Conservation (phyloP, 805 yeast species). For the Saccharomycopsis capsularis region DNA sequence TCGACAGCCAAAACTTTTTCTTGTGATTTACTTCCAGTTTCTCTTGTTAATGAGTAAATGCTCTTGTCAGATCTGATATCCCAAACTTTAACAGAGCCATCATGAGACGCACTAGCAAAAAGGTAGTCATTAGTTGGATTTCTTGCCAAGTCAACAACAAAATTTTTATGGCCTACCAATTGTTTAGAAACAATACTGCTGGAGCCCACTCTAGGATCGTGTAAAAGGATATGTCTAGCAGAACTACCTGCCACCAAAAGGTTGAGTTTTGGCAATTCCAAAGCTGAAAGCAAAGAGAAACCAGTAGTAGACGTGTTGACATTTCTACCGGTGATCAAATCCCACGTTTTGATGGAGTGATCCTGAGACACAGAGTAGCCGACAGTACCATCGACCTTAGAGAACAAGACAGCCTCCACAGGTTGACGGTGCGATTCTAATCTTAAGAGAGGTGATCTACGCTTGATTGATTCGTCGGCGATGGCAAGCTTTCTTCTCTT, state of each 20-base stretch:
- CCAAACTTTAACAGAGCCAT: slow-evolving; percentile 94
- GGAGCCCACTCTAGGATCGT: slow-evolving; percentile 73
- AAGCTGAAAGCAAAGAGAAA: slow-evolving; percentile 71
- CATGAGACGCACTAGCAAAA: slow-evolving; percentile 91
- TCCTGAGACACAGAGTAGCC: slow-evolving; percentile 94
- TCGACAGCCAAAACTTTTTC: slow-evolving; percentile 78
- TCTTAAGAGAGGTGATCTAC: slow-evolving; percentile 74
- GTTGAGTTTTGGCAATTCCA: slow-evolving; percentile 58
- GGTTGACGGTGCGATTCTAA: slow-evolving; percentile 73
- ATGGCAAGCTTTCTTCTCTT: slow-evolving; percentile 81
- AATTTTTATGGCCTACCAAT: slow-evolving; percentile 83
- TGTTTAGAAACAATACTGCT: slow-evolving; percentile 59
- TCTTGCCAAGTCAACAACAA: slow-evolving; percentile 72
- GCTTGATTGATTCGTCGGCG: slow-evolving; percentile 65
- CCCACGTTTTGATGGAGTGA: slow-evolving; percentile 95
- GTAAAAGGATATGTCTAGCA: slow-evolving; percentile 92
- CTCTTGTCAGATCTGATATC: slow-evolving; percentile 82
- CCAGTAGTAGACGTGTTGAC: slow-evolving; percentile 86
- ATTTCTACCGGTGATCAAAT: slow-evolving; percentile 75
- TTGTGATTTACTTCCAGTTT: slow-evolving; percentile 38
- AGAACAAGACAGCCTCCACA: slow-evolving; percentile 79
- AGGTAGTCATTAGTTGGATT: slow-evolving; percentile 74
- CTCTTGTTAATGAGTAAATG: slow-evolving; percentile 76
- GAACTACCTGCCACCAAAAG: slow-evolving; percentile 90
- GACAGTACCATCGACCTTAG: slow-evolving; percentile 63